Evolutionary conservation across 2,329 filamentous ascomycete genomes (phyloP), one percentile per base, ranked within the genome.

Genomic region (Zymoseptoria crescenta): DNA sequence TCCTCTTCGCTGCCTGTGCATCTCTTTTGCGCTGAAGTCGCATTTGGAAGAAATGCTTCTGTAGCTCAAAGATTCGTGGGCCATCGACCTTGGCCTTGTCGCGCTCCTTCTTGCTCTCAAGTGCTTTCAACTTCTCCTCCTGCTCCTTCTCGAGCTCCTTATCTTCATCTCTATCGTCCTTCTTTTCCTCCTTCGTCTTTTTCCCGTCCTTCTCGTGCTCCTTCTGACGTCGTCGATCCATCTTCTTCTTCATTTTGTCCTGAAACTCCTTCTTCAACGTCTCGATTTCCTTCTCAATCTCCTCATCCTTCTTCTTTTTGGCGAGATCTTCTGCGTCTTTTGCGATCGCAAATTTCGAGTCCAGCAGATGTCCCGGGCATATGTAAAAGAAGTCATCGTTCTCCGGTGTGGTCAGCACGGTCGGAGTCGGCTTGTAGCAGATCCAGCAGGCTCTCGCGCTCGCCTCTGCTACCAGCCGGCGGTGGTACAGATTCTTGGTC

Each of bases 351-450:
- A 96, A 97, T 49, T 87, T 84, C 30, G 79, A 80, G 70, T 97
- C 94, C 69, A 88, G 89, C 8, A 97, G 78, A 74, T 99, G 94
- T 30, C 82, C 79, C 5, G 86, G 81, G 68, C 94, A 99, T 51
- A 95, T 83, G 72, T 95, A 96, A 77, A 99, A 97, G 64, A 69
- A 67, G 76, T 94, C 92, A 84, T 93, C 94, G 69, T 90, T 92
- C 69, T 95, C 91, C 0, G 89, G 84, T 8, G 91, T 95, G 66
- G 96, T 89, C 57, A 99, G 79, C 19, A 97, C 93, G 65, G 87
- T 95, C 6, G 87, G 85, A 60, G 87, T 91, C 8, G 89, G 88
- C 75, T 94, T 96, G 79, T 87, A 95, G 80, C 94, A 97, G 63
- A 97, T 85, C 74, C 91, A 88, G 75, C 94, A 99, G 54, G 89